Evolutionary conservation across 306 rosid genomes (phyloP).

Genomic region (Pyrus bretschneideri): DNA sequence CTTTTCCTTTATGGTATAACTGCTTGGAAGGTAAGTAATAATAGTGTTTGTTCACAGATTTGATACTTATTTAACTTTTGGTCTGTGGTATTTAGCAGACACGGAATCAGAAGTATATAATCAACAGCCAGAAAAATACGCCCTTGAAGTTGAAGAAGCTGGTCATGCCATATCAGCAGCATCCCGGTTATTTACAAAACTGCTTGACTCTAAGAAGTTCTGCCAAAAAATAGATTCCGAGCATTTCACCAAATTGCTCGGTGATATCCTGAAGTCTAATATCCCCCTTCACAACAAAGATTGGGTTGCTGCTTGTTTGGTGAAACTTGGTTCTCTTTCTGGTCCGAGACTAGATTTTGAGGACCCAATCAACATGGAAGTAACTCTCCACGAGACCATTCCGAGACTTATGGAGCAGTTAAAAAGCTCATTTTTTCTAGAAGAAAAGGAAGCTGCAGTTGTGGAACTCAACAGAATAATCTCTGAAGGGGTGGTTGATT

Average conservation of each 20-base stretch:
- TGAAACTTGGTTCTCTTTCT: constrained; percentile 61
- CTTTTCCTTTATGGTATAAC: not conserved
- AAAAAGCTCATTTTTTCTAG: constrained; percentile 44
- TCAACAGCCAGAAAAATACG: constrained; percentile 49
- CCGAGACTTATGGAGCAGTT: constrained; percentile 77
- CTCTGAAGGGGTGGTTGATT: constrained; percentile 68
- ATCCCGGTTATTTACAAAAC: constrained; percentile 60
- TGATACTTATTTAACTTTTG: not conserved
- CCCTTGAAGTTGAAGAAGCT: constrained; percentile 75
- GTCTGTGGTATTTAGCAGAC: constrained; percentile 18
- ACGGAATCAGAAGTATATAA: constrained; percentile 47
- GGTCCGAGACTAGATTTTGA: constrained; percentile 14
- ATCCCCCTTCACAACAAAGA: constrained; percentile 66
- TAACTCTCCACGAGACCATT: constrained; percentile 64
- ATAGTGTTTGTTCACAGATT: not conserved
- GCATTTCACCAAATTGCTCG: constrained; percentile 49
- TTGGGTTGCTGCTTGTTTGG: constrained; percentile 79
- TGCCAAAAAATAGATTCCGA: constrained; percentile 31
- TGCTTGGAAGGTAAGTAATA: not conserved
- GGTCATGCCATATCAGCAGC: constrained; percentile 85
- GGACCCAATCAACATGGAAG: constrained; percentile 61
- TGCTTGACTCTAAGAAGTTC: constrained; percentile 48
- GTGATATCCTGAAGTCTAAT: constrained; percentile 53
- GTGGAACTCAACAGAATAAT: constrained; percentile 72
- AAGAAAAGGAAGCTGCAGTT: constrained; percentile 60